Conservation (phyloP, 257 asterid genomes). For the Solanum pinnatisectum region DNA sequence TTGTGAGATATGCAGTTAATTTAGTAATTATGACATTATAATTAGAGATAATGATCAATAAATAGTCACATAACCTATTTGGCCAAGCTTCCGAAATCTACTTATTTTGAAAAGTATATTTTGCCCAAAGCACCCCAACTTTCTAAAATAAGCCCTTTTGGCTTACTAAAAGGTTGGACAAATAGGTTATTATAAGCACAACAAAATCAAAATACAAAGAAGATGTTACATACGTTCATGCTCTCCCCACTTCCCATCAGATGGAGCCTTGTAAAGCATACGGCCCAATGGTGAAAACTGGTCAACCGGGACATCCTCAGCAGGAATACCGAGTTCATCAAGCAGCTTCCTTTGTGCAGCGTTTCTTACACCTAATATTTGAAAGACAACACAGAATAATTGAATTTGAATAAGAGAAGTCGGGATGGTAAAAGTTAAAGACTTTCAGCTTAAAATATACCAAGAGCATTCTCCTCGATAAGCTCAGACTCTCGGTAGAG, state of each 20-base stretch:
- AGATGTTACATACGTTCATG: constrained; percentile 53
- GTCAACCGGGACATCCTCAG: constrained; percentile 85
- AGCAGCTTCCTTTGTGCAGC: constrained; percentile 95
- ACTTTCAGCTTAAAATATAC: constrained; percentile 20
- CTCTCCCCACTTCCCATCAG: constrained; percentile 99
- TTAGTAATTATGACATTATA: not conserved
- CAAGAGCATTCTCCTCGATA: constrained; percentile 66
- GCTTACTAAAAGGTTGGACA: not conserved
- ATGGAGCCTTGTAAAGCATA: constrained; percentile 89
- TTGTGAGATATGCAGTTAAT: not conserved
- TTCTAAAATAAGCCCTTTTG: not conserved
- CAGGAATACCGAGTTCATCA: constrained; percentile 86
- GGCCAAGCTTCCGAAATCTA: not conserved
- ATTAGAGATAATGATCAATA: not conserved
- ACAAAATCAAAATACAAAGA: not conserved
- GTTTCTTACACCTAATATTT: constrained; percentile 61
- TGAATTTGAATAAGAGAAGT: not conserved
- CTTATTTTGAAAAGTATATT: not conserved
- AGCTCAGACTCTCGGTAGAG: constrained; percentile 87
- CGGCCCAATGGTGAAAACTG: constrained; percentile 83
- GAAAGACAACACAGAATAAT: not conserved
- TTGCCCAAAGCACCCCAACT: not conserved
- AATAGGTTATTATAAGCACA: not conserved
- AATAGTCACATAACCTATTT: not conserved
- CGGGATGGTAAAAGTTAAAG: not conserved